phyloP scores from a whole-genome alignment of 2,329 filamentous ascomycete species.

The Penicillium sp. region DNA sequence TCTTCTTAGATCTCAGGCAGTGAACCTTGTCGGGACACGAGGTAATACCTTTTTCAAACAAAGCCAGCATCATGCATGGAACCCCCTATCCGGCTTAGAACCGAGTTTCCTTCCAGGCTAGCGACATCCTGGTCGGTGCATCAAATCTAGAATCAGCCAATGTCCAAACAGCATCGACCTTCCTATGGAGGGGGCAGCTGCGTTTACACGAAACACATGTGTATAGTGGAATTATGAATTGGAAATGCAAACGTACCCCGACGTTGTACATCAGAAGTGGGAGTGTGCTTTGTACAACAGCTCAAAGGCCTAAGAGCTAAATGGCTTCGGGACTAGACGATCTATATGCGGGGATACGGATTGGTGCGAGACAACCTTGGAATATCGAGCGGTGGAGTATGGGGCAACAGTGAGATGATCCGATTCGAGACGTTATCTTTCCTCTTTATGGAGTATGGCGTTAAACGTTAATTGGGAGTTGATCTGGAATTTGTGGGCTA shows the following conservation, averaged over 20 bases:
- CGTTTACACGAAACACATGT: not conserved
- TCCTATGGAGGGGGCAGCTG: not conserved
- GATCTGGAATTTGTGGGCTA: not conserved
- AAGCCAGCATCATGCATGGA: not conserved
- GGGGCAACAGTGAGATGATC: not conserved
- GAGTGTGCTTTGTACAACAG: no score
- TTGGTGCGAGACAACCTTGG: not conserved
- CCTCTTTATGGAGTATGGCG: not conserved
- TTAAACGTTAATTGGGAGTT: not conserved
- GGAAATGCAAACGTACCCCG: not conserved
- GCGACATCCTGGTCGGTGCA: not conserved
- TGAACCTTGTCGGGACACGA: not conserved
- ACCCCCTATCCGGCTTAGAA: not conserved
- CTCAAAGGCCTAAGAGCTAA: not conserved
- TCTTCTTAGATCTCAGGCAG: not conserved
- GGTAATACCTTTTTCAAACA: not conserved
- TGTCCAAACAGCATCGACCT: not conserved
- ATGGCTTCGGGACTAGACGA: not conserved
- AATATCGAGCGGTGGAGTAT: not conserved
- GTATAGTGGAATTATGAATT: not conserved
- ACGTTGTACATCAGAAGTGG: not conserved
- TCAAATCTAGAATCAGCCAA: not conserved
- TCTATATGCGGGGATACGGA: not conserved
- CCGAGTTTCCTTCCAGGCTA: not conserved
- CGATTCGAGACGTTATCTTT: not conserved